Conservation (phyloP, 257 asterid species). For the Petunia axillaris region DNA sequence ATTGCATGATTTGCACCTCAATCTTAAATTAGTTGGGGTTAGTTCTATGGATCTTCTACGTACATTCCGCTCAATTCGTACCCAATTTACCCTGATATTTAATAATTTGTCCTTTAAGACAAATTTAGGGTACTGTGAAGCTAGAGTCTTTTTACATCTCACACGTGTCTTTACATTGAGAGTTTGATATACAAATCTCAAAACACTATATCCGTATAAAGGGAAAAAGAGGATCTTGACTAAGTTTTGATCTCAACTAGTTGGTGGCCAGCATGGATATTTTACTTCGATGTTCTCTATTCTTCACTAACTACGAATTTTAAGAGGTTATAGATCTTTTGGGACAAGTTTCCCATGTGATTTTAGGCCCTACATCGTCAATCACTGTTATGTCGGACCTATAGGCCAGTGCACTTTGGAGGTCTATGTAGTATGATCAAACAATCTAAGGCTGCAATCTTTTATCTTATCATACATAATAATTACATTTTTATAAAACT, state of each 20-base stretch:
- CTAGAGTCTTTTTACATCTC: background rate
- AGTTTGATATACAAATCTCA: constrained; percentile 8
- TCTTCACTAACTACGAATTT: background rate
- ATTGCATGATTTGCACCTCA: background rate
- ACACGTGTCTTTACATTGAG: background rate
- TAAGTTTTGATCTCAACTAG: background rate
- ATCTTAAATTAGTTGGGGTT: background rate
- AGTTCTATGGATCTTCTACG: background rate
- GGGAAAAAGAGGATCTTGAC: background rate
- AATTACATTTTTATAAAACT: background rate
- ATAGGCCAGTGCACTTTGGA: background rate
- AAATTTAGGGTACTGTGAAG: background rate
- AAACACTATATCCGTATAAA: background rate
- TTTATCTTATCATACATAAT: background rate
- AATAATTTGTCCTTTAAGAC: constrained; percentile 5
- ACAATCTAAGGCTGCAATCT: background rate
- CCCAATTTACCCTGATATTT: background rate
- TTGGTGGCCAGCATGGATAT: constrained; percentile 1
- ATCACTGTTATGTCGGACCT: constrained; percentile 9
- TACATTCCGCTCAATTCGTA: background rate
- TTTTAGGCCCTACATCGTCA: background rate
- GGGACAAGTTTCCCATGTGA: background rate
- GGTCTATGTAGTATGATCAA: constrained; percentile 17
- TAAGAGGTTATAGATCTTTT: background rate
- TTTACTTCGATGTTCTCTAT: background rate